These are phyloP conservation scores for Stagonosporopsis vannaccii DNA, from an alignment of 2,329 filamentous ascomycete species.

Conservation along the genomic window DNA sequence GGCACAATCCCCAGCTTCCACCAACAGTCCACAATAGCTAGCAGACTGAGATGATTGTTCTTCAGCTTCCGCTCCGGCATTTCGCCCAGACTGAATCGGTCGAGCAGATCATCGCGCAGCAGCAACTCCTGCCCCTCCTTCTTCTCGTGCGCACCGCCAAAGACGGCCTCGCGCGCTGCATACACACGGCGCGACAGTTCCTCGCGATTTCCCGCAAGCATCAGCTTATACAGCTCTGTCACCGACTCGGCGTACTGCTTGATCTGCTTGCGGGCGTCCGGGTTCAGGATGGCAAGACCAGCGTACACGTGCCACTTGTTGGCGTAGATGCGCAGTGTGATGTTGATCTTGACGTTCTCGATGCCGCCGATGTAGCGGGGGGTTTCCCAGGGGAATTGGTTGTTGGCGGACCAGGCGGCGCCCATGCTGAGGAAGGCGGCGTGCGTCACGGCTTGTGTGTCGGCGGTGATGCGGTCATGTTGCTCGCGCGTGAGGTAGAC, in stretches of 20 bases:
- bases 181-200: conserved; percentile 80
- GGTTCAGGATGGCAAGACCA: conserved; percentile 94
- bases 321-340: conserved; percentile 94
- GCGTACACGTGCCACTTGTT: conserved; percentile 99
- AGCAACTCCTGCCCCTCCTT: conserved; percentile 66
- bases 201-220: conserved; percentile 82
- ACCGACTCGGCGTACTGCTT: conserved; percentile 91
- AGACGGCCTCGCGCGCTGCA: conserved; percentile 78
- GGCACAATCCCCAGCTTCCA: conserved; percentile 90
- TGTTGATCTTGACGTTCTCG: conserved; percentile 99
- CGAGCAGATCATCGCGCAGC: conserved; percentile 79
- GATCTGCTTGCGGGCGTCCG: conserved; percentile 89
- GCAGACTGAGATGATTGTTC: conserved; percentile 91
- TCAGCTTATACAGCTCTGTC: conserved; percentile 94
- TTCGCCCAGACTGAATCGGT: conserved; percentile 84
- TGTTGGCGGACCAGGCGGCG: conserved; percentile 93
- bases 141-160: conserved; percentile 62
- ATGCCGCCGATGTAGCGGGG: conserved; percentile 96
- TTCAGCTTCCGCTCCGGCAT: conserved; percentile 71
- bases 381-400: conserved; percentile 96
- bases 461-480: conserved; percentile 96
- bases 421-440: conserved; percentile 97
- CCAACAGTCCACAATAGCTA: conserved; percentile 99
- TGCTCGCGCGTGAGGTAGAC: conserved; percentile 86
- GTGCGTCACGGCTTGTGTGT: conserved; percentile 97